Percentiles rank a stretch among this genome's conserved stretches.
Evolutionary conservation across 495 filamentous ascomycete genomes (phyloP).

Genomic region (Letharia columbiana): DNA sequence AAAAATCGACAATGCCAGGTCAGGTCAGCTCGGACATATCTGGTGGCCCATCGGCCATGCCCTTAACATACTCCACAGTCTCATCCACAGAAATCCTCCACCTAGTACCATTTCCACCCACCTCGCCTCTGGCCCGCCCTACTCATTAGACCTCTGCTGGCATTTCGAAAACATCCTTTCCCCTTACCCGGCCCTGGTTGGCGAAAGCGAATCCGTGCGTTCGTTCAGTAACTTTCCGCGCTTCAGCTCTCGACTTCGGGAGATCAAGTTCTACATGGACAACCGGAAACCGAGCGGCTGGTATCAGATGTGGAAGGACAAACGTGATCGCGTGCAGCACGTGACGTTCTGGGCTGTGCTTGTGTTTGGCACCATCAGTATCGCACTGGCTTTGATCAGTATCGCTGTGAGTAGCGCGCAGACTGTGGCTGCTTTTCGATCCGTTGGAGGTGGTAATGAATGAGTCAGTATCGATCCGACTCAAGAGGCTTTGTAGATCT

Average conservation of each 20-base stretch:
- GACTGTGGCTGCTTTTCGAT: constrained; percentile 12
- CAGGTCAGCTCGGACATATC: not conserved
- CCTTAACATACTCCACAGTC: not conserved
- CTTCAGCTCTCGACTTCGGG: constrained; percentile 13
- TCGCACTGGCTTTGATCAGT: constrained; percentile 8
- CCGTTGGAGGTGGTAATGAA: not conserved
- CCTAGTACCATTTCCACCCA: not conserved
- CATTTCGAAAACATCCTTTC: constrained; percentile 2
- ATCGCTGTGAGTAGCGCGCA: constrained; percentile 15
- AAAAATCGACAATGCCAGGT: not conserved
- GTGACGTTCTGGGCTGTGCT: constrained; percentile 21
- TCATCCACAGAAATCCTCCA: not conserved
- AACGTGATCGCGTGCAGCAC: constrained; percentile 12
- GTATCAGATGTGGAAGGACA: constrained; percentile 18
- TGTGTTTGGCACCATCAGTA: constrained; percentile 12
- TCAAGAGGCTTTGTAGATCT: not conserved
- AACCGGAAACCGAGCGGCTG: constrained; percentile 13
- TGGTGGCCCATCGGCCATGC: constrained; percentile 1
- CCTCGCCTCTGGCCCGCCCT: constrained; percentile 3
- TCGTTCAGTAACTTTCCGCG: constrained; percentile 11
- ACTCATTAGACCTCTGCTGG: constrained; percentile 6
- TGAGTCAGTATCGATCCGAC: not conserved
- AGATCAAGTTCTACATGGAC: constrained; percentile 18
- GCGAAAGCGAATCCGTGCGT: constrained; percentile 4
- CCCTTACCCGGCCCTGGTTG: not conserved